Evolutionary conservation across 2,329 filamentous ascomycete genomes (phyloP), one percentile per base, ranked within the genome.

Genomic region (Cryphonectria parasitica): DNA sequence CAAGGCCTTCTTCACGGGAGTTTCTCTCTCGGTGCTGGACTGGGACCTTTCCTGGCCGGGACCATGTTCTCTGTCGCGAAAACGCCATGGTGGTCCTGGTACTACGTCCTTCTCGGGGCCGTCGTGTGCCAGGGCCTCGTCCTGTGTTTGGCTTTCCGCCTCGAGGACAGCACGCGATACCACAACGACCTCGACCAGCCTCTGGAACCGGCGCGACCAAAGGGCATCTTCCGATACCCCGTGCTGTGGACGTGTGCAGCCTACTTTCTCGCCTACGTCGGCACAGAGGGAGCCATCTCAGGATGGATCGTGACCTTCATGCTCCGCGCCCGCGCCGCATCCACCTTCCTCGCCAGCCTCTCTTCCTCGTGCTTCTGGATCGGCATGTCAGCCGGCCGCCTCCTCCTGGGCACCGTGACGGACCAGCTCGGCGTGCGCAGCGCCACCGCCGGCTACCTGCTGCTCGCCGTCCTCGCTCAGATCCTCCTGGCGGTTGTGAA

Each of bases 281-380:
- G 83, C 22, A 83, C 80, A 22, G 83, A 85, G 71, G 79, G 79
- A 28, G 80, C 80, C 0, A 82, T 84, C 0, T 83, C 81, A 2
- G 82, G 82, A 43, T 85, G 83, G 83, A 78, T 85, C 13, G 79
- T 84, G 1, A 80, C 82, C 0, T 85, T 82, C 76, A 84, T 84
- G 81, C 75, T 77, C 4, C 79, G 82, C 2, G 76, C 78, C 19
- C 82, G 82, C 5, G 75, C 80, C 56, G 76, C 79, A 0, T 77
- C 80, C 4, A 75, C 78, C 0, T 80, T 80, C 17, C 72, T 81
- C 0, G 79, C 83, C 6, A 80, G 80, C 11, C 74, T 84, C 0
- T 80, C 81, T 13, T 83, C 82, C 0, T 83, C 83, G 1, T 79
- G 79, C 0, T 85, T 83, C 74, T 84, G 83, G 80, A 75, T 78